Evolutionary conservation across 2,329 filamentous ascomycete genomes (phyloP).

Genomic region (Botryotinia globosa): DNA sequence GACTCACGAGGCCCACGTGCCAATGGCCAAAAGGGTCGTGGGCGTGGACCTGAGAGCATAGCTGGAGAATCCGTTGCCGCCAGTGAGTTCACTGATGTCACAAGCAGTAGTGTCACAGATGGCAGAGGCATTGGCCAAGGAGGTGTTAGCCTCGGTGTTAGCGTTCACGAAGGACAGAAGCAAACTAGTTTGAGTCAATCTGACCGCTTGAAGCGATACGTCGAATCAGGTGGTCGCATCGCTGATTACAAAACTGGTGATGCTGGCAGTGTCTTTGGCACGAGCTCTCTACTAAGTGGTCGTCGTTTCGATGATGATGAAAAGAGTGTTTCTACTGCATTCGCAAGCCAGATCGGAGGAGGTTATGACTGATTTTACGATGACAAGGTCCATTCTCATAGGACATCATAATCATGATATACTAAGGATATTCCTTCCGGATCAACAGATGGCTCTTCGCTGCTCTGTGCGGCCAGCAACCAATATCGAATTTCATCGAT

Average conservation of each 20-base stretch:
- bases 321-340: slow-evolving; percentile 92
- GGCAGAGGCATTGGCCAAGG: slow-evolving; percentile 76
- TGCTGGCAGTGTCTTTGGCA: slow-evolving; percentile 63
- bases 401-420: slow-evolving; percentile 14
- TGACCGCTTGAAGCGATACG: slow-evolving; percentile 90
- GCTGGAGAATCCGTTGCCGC: slow-evolving; percentile 91
- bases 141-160: slow-evolving; percentile 79
- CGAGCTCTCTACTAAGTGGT: slow-evolving; percentile 48
- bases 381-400: slow-evolving; percentile 15
- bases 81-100: slow-evolving; percentile 84
- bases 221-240: slow-evolving; percentile 76
- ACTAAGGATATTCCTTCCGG: slow-evolving; percentile 17
- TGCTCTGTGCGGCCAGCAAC: slow-evolving; percentile 18
- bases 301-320: slow-evolving; percentile 78
- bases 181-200: slow-evolving; percentile 74
- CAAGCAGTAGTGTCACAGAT: slow-evolving; percentile 66
- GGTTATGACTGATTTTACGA: slow-evolving; percentile 40
- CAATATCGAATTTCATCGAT: slow-evolving; percentile 23
- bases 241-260: slow-evolving; percentile 53
- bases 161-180: slow-evolving; percentile 73
- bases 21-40: slow-evolving; percentile 63
- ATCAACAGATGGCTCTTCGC: slow-evolving; percentile 20
- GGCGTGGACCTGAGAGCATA: slow-evolving; percentile 70
- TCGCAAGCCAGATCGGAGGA: slow-evolving; percentile 84
- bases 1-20: slow-evolving; percentile 59